Evolutionary conservation across 2,329 filamentous ascomycete genomes (phyloP).

Genomic region (Emmonsiellopsis sp.): DNA sequence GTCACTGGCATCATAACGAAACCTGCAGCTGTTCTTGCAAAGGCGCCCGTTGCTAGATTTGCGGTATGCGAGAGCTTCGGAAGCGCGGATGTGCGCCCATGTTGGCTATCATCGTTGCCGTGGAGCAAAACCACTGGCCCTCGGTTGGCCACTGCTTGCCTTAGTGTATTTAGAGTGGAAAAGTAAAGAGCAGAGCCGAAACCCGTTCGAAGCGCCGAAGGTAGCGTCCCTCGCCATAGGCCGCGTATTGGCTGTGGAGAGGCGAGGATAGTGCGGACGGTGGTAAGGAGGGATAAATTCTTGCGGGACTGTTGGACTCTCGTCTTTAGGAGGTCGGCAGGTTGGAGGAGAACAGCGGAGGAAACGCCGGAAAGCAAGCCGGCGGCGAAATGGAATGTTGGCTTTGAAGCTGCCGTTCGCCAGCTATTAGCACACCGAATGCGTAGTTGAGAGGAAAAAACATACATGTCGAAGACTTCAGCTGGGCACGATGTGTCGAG

Average conservation of each 20-base stretch:
- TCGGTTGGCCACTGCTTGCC: slow-evolving; percentile 51
- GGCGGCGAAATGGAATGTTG: slow-evolving; percentile 72
- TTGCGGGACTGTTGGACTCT: slow-evolving; percentile 76
- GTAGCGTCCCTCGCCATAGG: slow-evolving; percentile 87
- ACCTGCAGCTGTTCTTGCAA: slow-evolving; percentile 75
- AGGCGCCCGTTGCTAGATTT: slow-evolving; percentile 76
- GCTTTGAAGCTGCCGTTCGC: slow-evolving; percentile 27
- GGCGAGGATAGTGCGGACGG: slow-evolving; percentile 59
- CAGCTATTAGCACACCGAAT: neutral
- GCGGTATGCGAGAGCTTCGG: slow-evolving; percentile 74
- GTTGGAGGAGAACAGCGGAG: slow-evolving; percentile 84
- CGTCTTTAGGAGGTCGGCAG: slow-evolving; percentile 92
- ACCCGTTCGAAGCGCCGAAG: slow-evolving; percentile 86
- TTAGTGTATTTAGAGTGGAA: slow-evolving; percentile 71
- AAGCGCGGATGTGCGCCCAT: slow-evolving; percentile 55
- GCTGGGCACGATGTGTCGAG: slow-evolving; percentile 4
- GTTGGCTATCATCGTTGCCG: slow-evolving; percentile 16
- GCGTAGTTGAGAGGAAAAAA: neutral
- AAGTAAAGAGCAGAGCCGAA: slow-evolving; percentile 93
- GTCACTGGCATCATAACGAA: slow-evolving; percentile 93
- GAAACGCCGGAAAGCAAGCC: slow-evolving; percentile 80
- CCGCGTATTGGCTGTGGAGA: slow-evolving; percentile 58
- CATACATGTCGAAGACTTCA: slow-evolving; percentile 7
- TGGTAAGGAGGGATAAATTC: slow-evolving; percentile 56
- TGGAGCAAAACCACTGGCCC: slow-evolving; percentile 31